These are phyloP conservation scores for Torrubiella hemipterigena DNA, from an alignment of 2,329 filamentous ascomycete species.

Conservation along the genomic window DNA sequence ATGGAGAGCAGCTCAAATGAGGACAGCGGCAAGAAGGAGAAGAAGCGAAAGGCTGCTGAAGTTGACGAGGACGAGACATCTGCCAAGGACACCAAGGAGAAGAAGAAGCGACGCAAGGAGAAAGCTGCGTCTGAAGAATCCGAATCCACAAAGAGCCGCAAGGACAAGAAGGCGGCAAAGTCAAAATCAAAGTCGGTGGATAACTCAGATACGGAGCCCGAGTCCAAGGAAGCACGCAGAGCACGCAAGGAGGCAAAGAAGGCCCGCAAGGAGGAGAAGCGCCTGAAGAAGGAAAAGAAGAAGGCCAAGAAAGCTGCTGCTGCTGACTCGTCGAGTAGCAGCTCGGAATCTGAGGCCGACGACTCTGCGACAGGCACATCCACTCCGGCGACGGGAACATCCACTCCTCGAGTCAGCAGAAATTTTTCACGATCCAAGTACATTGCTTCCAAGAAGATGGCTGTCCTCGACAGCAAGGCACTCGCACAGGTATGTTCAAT, in stretches of 20 bases:
- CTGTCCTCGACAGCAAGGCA: conserved; percentile 68
- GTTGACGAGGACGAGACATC: conserved; percentile 15
- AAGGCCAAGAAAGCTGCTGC: conserved; percentile 24
- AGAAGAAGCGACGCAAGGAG: conserved; percentile 29
- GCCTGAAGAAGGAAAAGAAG: conserved; percentile 39
- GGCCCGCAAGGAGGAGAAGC: conserved; percentile 24
- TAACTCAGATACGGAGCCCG: conserved; percentile 11
- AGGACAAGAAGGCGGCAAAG: conserved; percentile 18
- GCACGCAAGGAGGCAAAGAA: conserved; percentile 13
- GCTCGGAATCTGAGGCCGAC: conserved; percentile 13
- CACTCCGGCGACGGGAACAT: conserved; percentile 27
- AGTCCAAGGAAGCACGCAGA: no score
- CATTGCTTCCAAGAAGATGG: conserved; percentile 80
- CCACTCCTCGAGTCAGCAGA: conserved; percentile 41
- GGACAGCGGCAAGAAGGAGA: conserved; percentile 24
- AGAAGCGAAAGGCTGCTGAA: conserved; percentile 36
- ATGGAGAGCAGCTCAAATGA: background rate
- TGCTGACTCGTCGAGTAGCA: conserved; percentile 13
- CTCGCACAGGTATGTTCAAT: conserved; percentile 62
- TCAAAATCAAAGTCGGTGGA: conserved; percentile 18
- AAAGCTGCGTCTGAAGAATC: conserved; percentile 18
- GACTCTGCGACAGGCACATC: conserved; percentile 21
- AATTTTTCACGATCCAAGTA: conserved; percentile 69
- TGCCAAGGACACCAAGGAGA: conserved; percentile 19
- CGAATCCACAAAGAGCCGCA: conserved; percentile 11